Base-by-base conservation (phyloP, 805 yeast species). In the Barnettozyma wickerhamii region DNA sequence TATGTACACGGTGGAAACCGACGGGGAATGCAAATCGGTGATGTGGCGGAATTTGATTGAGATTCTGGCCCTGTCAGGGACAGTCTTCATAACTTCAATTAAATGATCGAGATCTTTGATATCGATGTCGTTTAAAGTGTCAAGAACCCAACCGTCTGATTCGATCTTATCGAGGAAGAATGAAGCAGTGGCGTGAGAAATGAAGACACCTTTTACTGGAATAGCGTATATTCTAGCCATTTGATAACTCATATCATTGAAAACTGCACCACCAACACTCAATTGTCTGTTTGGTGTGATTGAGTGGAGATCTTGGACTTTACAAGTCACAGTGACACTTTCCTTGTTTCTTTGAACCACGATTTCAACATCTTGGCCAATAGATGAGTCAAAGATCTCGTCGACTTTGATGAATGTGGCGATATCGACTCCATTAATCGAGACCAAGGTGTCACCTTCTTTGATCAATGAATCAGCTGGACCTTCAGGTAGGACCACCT, bases 201-300 rank as follows among this genome's bases (percentile, higher is more conserved):
- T 71, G 57, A 77, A 88, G 1, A 90, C 95, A 30, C 97, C 97
- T 49, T 68, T 74, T 2, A 84, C 93, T 0, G 96, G 93, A 23
- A 89, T 74, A 24, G 90, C 86, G 55, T 79, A 87, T 36, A 80
- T 74, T 55, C 95, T 75, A 2, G 96, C 96, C 65, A 89, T 71
- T 62, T 90, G 96, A 59, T 90, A 90, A 37, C 95, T 83, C 49
- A 90, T 64, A 39, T 85, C 81, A 56, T 89, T 88, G 64, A 89
- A 87, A 0, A 87, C 75, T 1, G 95, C 95, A 41, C 96, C 96
- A 36, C 84, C 82, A 7, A 85, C 91, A 40, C 81, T 83, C 5
- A 90, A 79, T 58, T 77, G 88, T 48, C 89, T 71, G 54, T 74
- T 76, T 23, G 97, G 97, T 0, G 96, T 84, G 26, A 89, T 85